Base-by-base conservation (phyloP, 2,329 filamentous ascomycete species). In the Torrubiella hemipterigena region DNA sequence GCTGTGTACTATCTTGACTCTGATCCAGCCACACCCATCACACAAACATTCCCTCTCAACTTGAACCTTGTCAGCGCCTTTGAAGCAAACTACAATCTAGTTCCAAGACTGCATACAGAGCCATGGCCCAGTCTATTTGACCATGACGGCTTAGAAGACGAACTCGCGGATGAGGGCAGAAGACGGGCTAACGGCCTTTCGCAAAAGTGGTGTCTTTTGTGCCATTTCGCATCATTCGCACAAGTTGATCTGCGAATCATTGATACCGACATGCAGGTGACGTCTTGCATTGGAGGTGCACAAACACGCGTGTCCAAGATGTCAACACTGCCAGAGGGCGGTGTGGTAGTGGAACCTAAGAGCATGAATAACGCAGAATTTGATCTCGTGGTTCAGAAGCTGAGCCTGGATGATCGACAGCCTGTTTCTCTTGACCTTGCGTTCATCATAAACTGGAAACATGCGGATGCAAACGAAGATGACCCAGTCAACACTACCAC, bases 81-180 rank as follows among this genome's bases (percentile, higher is more conserved):
- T 45, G 86, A 94, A 56, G 83, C 86, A 12, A 91, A 82, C 46
- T 95, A 93, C 52, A 84, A 93, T 39, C 74, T 96, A 38, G 67
- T 78, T 10, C 86, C 91, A 9, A 72, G 81, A 8, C 63, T 94
- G 4, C 81, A 95, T 51, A 55, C 69, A 0, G 77, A 81, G 29
- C 65, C 74, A 3, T 98, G 91, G 89, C 87, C 91, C 2, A 86
- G 79, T 50, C 77, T 93, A 44, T 98, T 96, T 53, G 67, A 76
- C 31, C 61, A 70, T 13, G 67, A 75, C 15, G 59, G 58, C 11
- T 45, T 72, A 4, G 51, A 54, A 15, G 51, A 55, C 7, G 38
- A 42, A 2, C 39, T 43, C 6, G 54, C 58, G 17, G 50, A 42
- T 17, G 52, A 58, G 9, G 44, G 51, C 9, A 30, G 38, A 6